These are phyloP conservation scores for Lasiodiplodia theobromae DNA, from an alignment of 2,329 filamentous ascomycete species.

Conservation along the genomic window DNA sequence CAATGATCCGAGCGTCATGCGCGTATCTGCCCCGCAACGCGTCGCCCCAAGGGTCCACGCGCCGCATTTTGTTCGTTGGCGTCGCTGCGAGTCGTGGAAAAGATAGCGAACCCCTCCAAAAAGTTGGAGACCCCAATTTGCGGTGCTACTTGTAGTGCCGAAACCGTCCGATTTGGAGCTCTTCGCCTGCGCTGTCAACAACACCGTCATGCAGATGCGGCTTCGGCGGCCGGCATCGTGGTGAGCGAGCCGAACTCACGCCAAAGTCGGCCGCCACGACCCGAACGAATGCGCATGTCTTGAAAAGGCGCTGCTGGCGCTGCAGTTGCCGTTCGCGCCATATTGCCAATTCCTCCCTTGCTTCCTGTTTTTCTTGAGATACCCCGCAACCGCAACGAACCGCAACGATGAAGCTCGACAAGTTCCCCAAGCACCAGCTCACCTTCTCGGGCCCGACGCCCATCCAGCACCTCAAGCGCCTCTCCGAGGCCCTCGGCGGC, in stretches of 20 bases:
- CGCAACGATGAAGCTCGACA: conserved; percentile 29
- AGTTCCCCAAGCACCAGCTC: conserved; percentile 43
- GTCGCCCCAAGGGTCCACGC: conserved; percentile 1
- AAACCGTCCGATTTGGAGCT: not conserved
- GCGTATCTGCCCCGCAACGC: conserved; percentile 19
- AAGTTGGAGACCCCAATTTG: conserved; percentile 11
- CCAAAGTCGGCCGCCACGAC: not conserved
- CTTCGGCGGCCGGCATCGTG: conserved; percentile 12
- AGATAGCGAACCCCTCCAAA: not conserved
- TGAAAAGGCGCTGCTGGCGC: conserved; percentile 18
- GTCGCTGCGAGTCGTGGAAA: not conserved
- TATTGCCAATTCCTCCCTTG: not conserved
- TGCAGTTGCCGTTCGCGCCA: not conserved
- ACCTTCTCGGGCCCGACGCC: conserved; percentile 74
- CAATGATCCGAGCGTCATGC: conserved; percentile 1
- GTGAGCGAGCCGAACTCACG: conserved; percentile 9
- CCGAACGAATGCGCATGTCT: not conserved
- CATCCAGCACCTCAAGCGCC: conserved; percentile 71
- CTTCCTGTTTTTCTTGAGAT: conserved; percentile 3
- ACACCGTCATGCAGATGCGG: conserved; percentile 12
- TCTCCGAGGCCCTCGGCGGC: conserved; percentile 66
- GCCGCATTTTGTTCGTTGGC: not conserved
- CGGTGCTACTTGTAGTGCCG: conserved; percentile 5
- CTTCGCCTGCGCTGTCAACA: conserved; percentile 16
- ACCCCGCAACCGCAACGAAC: not conserved